phyloP scores from a whole-genome alignment of 2,329 filamentous ascomycete genomes.

The Dendryphion nanum region DNA sequence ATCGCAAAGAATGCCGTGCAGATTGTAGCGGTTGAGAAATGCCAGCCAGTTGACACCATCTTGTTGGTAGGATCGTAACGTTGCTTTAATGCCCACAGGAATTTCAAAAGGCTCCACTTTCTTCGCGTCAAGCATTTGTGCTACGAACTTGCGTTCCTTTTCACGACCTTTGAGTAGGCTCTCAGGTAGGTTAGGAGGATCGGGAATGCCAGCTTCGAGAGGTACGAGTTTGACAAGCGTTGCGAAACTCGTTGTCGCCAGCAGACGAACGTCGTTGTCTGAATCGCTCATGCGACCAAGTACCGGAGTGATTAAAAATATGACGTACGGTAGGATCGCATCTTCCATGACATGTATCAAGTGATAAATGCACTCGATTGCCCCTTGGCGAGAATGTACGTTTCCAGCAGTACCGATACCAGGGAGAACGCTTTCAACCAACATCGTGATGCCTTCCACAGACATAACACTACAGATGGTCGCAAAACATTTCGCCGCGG shows the following conservation, averaged over 20 bases:
- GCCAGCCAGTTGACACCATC: conserved; percentile 98
- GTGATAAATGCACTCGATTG: conserved; percentile 94
- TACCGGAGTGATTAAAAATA: conserved; percentile 97
- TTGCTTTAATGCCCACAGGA: conserved; percentile 94
- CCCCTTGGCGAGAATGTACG: conserved; percentile 84
- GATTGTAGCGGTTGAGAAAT: conserved; percentile 96
- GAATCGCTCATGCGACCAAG: conserved; percentile 98
- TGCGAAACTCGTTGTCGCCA: conserved; percentile 95
- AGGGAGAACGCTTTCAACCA: conserved; percentile 90
- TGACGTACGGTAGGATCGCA: conserved; percentile 91
- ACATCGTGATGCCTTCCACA: conserved; percentile 90
- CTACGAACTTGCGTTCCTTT: conserved; percentile 92
- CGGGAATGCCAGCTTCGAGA: conserved; percentile 93
- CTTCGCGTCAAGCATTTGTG: conserved; percentile 92
- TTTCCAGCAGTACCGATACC: conserved; percentile 90
- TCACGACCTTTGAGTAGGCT: conserved; percentile 87
- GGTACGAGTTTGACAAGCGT: conserved; percentile 96
- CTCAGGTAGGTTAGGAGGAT: conserved; percentile 88
- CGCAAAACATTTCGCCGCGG: conserved; percentile 94
- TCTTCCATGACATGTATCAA: conserved; percentile 98
- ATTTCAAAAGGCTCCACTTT: conserved; percentile 94
- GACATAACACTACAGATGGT: conserved; percentile 97
- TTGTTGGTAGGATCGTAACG: conserved; percentile 94
- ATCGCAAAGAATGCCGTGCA: conserved; percentile 97
- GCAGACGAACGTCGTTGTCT: conserved; percentile 88